Conservation (phyloP, 345 rosid species). For the Lepidium africanum region DNA sequence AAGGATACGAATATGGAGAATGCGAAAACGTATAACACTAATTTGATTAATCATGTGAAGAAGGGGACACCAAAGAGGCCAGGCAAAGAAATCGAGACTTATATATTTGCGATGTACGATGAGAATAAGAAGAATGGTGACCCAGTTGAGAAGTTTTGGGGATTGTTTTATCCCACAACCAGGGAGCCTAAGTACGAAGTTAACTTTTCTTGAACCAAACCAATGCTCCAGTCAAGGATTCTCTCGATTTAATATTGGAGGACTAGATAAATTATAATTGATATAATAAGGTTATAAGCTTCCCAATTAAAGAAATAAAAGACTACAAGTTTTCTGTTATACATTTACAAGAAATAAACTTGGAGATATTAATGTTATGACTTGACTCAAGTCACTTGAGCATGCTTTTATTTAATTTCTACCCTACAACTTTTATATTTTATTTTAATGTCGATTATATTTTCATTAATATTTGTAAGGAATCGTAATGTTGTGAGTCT, state of each 20-base stretch:
- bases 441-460: background rate
- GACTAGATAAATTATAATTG: no score
- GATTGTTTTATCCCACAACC: constrained; percentile 21
- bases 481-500: no score
- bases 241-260: background rate
- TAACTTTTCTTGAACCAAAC: constrained; percentile 8
- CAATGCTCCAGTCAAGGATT: background rate
- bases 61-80: constrained; percentile 34
- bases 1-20: constrained; percentile 9
- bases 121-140: constrained; percentile 26
- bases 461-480: background rate
- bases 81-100: constrained; percentile 31
- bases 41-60: constrained; percentile 32
- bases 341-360: no score
- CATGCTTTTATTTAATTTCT: no score
- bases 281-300: no score
- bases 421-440: no score
- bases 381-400: no score
- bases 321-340: no score
- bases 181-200: constrained; percentile 23
- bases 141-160: constrained; percentile 23
- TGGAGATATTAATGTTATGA: no score
- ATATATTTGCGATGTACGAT: constrained; percentile 38
- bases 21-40: constrained; percentile 27
- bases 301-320: no score